Base-by-base conservation (phyloP, 2,329 filamentous ascomycete genomes). In the Mycosphaerella sp. region DNA sequence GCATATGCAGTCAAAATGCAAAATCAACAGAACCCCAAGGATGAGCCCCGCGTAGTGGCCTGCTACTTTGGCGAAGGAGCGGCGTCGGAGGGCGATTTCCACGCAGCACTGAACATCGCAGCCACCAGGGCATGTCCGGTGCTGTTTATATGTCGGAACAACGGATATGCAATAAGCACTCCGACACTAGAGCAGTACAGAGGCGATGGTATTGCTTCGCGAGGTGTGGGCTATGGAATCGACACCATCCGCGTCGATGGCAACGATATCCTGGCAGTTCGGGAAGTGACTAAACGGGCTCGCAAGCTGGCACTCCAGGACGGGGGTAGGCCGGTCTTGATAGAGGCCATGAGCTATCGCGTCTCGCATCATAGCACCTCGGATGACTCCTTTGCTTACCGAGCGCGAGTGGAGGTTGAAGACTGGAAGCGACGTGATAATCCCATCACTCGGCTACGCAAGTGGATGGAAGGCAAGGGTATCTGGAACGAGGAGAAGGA, bases 321-420 rank as follows among this genome's bases (percentile, higher is more conserved):
- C 39, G 88, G 87, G n/a, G 87, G 88, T 3, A 82, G 80, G 56
- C 89, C 89, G 0, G 80, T 98, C 0, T 74, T 98, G 6, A 85
- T 98, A 36, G 93, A 98, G 71, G 89, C 89, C 50, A 95, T 98
- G 87, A 91, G 87, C 18, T 98, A 98, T 71, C 89, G 93, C n/a
- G 90, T 97, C 39, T 91, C 87, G 6, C 89, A 98, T 67, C 93
- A 98, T 73, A 95, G 89, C 70, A 98, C 93, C 0, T 93, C 87
- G 0, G 93, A 98, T 66, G 93, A 98, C 71, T 93, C 87, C 21
- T 98, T 96, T 64, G 93, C 93, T 0, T 98, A 98, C 73, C 86
- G 93, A 7, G 89, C 90, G 1, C 82, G 86, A 21, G 84, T 96
- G 0, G 93, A 98, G 66, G 93, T 98, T 6, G 87, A 95, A 66